Evolutionary conservation across 805 yeast genomes (phyloP), one percentile per base, ranked within the genome.

Genomic region (Wickerhamiella musiphila): DNA sequence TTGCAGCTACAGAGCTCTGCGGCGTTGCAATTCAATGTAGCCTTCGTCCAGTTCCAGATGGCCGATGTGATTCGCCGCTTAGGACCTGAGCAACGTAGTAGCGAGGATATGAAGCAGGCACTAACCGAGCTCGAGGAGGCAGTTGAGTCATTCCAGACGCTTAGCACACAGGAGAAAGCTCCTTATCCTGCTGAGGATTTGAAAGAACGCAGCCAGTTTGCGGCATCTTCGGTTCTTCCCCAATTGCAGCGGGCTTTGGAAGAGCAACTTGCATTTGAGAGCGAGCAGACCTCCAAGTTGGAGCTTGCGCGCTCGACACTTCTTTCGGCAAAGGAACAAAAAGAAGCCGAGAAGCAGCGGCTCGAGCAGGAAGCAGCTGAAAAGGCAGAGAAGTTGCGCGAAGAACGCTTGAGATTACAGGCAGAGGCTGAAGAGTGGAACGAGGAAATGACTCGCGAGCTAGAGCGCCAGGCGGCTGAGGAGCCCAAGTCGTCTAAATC

Each of bases 191-290:
- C 76, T 18, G 70, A 70, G 13, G 94, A 84, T 40, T 61, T 90
- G 43, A 75, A 73, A 46, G 75, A 83, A 43, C 73, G 95, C 56
- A 86, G 90, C n/a, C 68, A 68, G 42, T 67, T 82, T 66, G 94
- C 93, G 49, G 64, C 71, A 31, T 69, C 73, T 35, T 78, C 94
- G 0, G 62, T 83, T 49, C 61, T 68, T 39, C 72, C 68, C 36
- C 76, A 83, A 49, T 63, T 90, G 41, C 77, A 67, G 42, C 68
- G 74, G 37, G 69, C 74, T 18, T 57, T 77, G 32, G 70, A 65
- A 17, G 86, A 79, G 42, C 94, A 90, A 43, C 60, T 63, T 41
- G 74, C 66, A 4, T 73, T 65, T 52, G 84, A 79, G 36, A 52
- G 52, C 12, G 63, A 66, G 35, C 60, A 69, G 33, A 64, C 66